Evolutionary conservation across 805 yeast species (phyloP).

Genomic region (Saccharomyces kudriavzevii): DNA sequence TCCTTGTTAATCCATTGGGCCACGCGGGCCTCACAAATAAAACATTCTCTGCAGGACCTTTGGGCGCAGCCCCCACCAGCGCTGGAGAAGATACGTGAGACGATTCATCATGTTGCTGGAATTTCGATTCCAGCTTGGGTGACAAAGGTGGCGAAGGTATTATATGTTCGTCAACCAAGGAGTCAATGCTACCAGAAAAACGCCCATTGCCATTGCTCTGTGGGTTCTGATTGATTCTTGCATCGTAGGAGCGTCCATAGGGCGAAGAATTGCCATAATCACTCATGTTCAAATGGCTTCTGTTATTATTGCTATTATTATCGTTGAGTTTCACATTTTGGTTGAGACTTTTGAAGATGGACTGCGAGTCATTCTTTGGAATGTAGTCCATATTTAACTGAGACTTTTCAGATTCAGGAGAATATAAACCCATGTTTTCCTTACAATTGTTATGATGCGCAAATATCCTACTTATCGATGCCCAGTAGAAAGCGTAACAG

Average conservation of each 20-base stretch:
- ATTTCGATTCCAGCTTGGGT: constrained; percentile 14
- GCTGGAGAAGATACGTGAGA: constrained; percentile 1
- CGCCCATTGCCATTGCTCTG: constrained; percentile 1
- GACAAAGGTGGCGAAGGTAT: constrained; percentile 31
- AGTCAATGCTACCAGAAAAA: constrained; percentile 8
- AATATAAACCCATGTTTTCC: constrained; percentile 23
- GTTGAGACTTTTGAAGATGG: neutral
- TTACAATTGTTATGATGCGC: neutral
- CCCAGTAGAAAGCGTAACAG: neutral
- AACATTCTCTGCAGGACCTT: constrained; percentile 5
- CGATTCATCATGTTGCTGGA: neutral
- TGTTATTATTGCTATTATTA: neutral
- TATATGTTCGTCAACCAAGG: constrained; percentile 17
- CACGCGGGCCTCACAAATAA: constrained; percentile 17
- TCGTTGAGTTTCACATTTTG: neutral
- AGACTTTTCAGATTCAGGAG: constrained; percentile 29
- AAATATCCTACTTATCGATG: neutral
- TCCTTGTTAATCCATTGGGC: constrained; percentile 13
- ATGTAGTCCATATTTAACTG: constrained; percentile 17
- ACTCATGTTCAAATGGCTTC: neutral
- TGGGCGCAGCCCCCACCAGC: constrained; percentile 6
- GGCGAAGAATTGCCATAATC: neutral
- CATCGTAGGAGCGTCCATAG: neutral
- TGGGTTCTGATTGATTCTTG: neutral
- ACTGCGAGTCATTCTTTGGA: constrained; percentile 13